Evolutionary conservation across 805 yeast species (phyloP), one percentile per base, ranked within the genome.

Genomic region (Wickerhamiella spandovensis): DNA sequence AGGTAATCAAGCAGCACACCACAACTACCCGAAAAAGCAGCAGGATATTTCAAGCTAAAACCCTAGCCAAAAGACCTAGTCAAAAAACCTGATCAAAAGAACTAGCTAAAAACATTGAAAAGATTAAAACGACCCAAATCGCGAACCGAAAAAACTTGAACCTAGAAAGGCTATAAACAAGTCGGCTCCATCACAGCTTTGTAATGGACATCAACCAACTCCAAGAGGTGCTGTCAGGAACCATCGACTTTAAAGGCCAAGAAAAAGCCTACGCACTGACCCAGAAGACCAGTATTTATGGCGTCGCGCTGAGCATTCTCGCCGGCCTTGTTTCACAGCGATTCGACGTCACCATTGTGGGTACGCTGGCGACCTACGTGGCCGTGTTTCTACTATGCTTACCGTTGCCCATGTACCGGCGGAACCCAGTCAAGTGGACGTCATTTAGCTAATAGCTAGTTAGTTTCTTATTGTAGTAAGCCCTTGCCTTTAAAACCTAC

Each of bases 191-290:
- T 28, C 32, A 28, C 32, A 17, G 20, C 20, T 35, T 35, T 35
- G 39, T 35, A 5, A 39, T 39, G 43, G 43, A 39, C 43, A 12
- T 44, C 35, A 3, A 44, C 15, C 21, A 28, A 17, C 44, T 51
- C 18, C 46, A 54, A 48, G 30, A 38, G 5, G 46, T 42, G 32
- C 47, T 55, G 15, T 54, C 55, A 17, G 63, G 63, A 10, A 50
- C 55, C 28, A 58, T 58, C 17, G 63, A 59, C 51, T 59, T 58
- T 54, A 44, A 52, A 43, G 63, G 63, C 51, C 63, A 59, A 49
- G 45, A 44, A 28, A 38, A 20, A 10, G 58, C 56, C 23, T 46
- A 44, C n/a, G 22, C 12, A 21, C 41, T 12, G 15, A 47, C 47
- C 18, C 23, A 39, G 37, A 23, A 17, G 2, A 43, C 52, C 24